Evolutionary conservation across 176 grass and related monocot species (phyloP), one percentile per base, ranked within the genome.

Genomic region (Bonia amplexicaulis): DNA sequence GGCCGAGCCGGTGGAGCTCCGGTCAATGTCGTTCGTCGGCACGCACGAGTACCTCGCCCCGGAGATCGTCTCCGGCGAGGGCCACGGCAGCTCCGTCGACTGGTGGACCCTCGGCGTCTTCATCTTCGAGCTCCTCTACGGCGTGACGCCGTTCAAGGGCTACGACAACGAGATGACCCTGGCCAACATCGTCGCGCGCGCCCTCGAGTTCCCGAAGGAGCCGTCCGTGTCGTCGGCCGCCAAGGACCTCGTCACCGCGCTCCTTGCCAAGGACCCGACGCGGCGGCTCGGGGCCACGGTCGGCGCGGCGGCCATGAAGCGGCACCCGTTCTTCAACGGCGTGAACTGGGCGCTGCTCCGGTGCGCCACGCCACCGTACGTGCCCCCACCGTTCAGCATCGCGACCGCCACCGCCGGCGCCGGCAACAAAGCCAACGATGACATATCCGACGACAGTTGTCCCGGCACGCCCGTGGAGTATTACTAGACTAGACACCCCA

Each of bases 91-190:
- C 87, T 73, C 93, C 0, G 97, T 99, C 0, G 97, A 99, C 79
- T 99, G 97, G 97, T 99, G 97, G 97, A 99, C 93, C 40, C 90
- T 99, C 0, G 97, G 97, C 3, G 37, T 99, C 40, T 96, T 99
- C 83, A 52, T 94, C 39, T 99, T 86, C 80, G 97, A 99, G 91
- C 90, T 99, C n/a, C 86, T 99, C 17, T 94, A 99, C 79, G 97
- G 97, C 1, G 84, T 80, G 4, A 99, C 97, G 5, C 97, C 97
- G 1, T 99, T 99, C 65, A 94, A 88, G 59, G 97, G 93, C 15
- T 59, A 84, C 27, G 97, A 96, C 91, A 94, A 99, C 82, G 93
- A 96, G 66, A 83, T 88, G 86, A 99, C 93, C 23, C 90, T 99
- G 22, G 93, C 93, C 4, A 99, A 96, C 79, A 96, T 99, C 80